Percentiles rank a stretch among this genome's conserved stretches.
Conservation (phyloP, 2,329 filamentous ascomycete species). For the Ascosphaera apis region DNA sequence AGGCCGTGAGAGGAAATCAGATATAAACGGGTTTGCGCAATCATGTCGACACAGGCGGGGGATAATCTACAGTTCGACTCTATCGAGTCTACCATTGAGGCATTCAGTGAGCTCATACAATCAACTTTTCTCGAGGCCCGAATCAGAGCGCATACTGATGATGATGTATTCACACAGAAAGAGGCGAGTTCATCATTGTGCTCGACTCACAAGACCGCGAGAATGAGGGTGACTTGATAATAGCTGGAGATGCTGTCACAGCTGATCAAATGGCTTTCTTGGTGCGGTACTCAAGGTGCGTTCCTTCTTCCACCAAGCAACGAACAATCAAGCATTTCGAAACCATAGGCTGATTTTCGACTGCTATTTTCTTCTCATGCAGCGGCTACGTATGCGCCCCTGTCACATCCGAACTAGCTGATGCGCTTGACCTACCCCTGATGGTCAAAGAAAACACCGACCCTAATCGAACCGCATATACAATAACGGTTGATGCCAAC, state of each 20-base stretch:
- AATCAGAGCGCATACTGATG: no score
- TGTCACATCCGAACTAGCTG: conserved; percentile 44
- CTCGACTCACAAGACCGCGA: conserved; percentile 82
- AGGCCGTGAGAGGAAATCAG: no score
- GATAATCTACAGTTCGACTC: conserved; percentile 16
- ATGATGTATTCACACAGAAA: conserved; percentile 28
- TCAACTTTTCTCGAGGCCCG: no score
- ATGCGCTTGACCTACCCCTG: conserved; percentile 54
- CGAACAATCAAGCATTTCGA: neutral
- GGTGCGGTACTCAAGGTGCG: conserved; percentile 54
- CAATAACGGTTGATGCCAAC: conserved; percentile 62
- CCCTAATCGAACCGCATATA: conserved; percentile 80
- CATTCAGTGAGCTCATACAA: conserved; percentile 17
- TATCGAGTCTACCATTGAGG: conserved; percentile 19
- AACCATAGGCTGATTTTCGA: neutral
- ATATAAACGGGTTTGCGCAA: no score
- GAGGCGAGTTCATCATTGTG: conserved; percentile 84
- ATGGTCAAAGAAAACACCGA: conserved; percentile 71
- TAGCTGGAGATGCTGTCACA: conserved; percentile 66
- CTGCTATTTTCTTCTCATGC: neutral
- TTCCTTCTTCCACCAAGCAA: neutral
- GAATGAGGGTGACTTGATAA: conserved; percentile 96
- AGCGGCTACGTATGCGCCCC: conserved; percentile 82
- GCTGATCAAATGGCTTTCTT: conserved; percentile 88
- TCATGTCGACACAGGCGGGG: conserved; percentile 17